These are phyloP conservation scores for Pichia nakasei DNA, from an alignment of 805 yeast species.

Conservation along the genomic window DNA sequence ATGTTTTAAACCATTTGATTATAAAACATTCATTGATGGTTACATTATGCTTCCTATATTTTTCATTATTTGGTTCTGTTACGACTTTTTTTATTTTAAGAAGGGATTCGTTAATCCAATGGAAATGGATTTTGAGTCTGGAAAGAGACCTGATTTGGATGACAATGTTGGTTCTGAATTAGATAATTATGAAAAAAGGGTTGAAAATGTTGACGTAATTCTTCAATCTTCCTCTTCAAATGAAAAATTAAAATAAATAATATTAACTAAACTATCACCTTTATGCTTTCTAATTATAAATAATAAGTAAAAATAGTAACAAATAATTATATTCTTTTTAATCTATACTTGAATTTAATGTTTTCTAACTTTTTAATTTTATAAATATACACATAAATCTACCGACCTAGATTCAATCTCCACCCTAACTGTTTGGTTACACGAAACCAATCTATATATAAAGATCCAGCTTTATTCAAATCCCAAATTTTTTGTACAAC, in stretches of 20 bases:
- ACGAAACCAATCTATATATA: constrained; percentile 33
- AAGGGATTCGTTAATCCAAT: constrained; percentile 27
- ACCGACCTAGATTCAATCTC: constrained; percentile 24
- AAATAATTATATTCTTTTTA: too few species aligned
- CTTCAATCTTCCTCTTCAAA: neutral
- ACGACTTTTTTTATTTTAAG: constrained; percentile 15
- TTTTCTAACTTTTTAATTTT: too few species aligned
- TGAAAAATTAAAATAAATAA: neutral
- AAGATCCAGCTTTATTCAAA: constrained; percentile 25
- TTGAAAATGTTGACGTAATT: neutral
- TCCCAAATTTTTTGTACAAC: constrained; percentile 30
- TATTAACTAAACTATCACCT: neutral
- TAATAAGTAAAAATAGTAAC: too few species aligned
- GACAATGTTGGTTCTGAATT: constrained; percentile 13
- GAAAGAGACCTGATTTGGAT: constrained; percentile 33
- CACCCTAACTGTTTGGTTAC: constrained; percentile 31
- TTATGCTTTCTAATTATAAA: neutral
- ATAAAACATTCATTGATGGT: constrained; percentile 49
- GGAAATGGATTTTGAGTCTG: constrained; percentile 44
- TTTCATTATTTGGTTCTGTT: constrained; percentile 29
- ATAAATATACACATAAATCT: neutral
- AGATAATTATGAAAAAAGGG: constrained; percentile 3
- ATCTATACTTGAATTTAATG: too few species aligned
- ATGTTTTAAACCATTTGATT: constrained; percentile 48
- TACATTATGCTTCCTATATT: constrained; percentile 57